A percentile compares a stretch with the other conserved stretches of the same genome.
Conservation (phyloP, 345 rosid species). For the Anastatica hierochuntica region DNA sequence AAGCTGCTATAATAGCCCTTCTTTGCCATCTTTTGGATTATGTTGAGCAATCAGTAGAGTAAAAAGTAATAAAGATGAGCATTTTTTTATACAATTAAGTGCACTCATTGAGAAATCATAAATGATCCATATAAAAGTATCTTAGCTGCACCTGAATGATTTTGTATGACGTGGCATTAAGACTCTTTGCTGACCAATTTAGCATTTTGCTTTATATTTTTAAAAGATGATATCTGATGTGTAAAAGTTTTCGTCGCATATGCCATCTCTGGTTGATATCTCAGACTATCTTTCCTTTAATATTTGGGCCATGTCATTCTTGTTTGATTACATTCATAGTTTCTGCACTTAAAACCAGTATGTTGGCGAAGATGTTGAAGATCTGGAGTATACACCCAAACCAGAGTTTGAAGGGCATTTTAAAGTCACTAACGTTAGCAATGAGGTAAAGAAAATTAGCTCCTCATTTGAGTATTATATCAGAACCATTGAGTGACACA, state of each 20-base stretch:
- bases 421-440: conserved; percentile 68
- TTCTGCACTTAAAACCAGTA: conserved; percentile 40
- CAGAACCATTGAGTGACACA: conserved; percentile 2
- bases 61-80: background rate
- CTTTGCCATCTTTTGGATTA: conserved; percentile 7
- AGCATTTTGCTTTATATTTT: no score
- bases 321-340: conserved; percentile 3
- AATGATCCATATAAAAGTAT: background rate
- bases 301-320: background rate
- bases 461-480: conserved; percentile 5
- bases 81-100: background rate
- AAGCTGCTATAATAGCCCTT: background rate
- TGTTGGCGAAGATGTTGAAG: conserved; percentile 88
- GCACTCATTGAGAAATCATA: background rate
- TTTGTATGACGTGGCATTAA: background rate
- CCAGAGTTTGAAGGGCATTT: conserved; percentile 92
- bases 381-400: conserved; percentile 92
- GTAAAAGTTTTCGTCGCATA: background rate
- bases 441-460: conserved; percentile 46
- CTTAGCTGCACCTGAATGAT: background rate
- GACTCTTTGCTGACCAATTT: background rate
- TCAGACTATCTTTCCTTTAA: background rate
- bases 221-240: background rate
- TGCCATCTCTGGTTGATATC: conserved; percentile 9
- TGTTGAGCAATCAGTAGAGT: background rate